Percentiles rank a stretch among this genome's conserved stretches.
phyloP scores from a whole-genome alignment of 129 eudicot species.

The Pulicaria dysenterica region DNA sequence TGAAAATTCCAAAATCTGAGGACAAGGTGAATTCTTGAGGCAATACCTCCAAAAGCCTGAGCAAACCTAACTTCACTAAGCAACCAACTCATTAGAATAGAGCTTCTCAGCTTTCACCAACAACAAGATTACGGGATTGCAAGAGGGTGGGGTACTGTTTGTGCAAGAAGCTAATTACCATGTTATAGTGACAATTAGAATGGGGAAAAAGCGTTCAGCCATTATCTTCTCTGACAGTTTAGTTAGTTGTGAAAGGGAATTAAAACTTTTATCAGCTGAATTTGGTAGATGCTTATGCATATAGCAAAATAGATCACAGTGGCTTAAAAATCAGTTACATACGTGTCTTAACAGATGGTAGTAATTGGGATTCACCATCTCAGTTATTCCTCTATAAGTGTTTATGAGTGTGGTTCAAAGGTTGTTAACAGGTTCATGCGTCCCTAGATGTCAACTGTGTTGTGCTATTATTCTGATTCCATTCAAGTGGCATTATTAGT shows the following conservation, averaged over 20 bases:
- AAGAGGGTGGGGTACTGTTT: not conserved
- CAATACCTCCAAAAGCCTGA: not conserved
- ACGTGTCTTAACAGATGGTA: not conserved
- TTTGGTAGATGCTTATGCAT: not conserved
- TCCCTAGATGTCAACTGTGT: no score
- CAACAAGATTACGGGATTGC: no score
- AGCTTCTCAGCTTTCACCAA: no score
- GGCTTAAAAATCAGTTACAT: not conserved
- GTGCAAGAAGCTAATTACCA: slow-evolving; percentile 12
- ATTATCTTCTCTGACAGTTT: not conserved
- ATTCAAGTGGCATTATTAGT: no score
- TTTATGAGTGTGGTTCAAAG: no score
- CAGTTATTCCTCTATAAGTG: no score
- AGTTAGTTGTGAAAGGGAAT: not conserved
- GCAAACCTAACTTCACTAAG: not conserved
- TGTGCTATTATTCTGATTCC: no score
- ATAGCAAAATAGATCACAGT: not conserved
- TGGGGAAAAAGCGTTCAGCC: not conserved
- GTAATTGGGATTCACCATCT: not conserved
- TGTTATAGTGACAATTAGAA: not conserved
- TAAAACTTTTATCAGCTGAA: not conserved
- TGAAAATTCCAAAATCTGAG: slow-evolving; percentile 5
- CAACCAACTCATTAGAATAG: not conserved
- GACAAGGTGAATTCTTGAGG: not conserved
- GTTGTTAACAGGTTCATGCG: no score